Conservation (phyloP, 2,329 filamentous ascomycete genomes). For the Lachnellula willkommii region DNA sequence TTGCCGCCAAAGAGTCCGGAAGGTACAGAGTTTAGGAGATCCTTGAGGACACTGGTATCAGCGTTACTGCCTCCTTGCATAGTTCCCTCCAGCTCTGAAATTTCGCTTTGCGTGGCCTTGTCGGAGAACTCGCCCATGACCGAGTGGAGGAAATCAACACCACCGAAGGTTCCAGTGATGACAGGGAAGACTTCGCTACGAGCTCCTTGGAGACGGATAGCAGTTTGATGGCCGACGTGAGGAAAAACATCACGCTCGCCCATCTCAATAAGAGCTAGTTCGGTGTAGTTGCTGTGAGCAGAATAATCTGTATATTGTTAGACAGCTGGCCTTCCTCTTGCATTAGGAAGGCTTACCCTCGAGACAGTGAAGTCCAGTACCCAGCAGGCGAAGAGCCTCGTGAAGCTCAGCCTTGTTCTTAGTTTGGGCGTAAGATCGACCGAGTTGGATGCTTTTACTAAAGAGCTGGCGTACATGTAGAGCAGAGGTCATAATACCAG, state of each 20-base stretch:
- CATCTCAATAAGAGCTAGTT: constrained; percentile 81
- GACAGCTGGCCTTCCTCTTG: neutral
- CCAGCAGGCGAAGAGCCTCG: constrained; percentile 79
- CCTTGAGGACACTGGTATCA: constrained; percentile 70
- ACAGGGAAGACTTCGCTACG: constrained; percentile 67
- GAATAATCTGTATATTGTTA: constrained; percentile 58
- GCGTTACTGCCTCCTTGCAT: constrained; percentile 59
- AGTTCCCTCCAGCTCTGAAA: constrained; percentile 81
- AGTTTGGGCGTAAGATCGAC: constrained; percentile 62
- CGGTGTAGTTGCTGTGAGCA: constrained; percentile 89
- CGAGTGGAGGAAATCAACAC: constrained; percentile 89
- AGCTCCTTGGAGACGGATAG: constrained; percentile 63
- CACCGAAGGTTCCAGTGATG: constrained; percentile 88
- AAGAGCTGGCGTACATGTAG: constrained; percentile 71
- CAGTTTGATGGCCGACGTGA: constrained; percentile 74
- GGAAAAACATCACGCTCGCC: constrained; percentile 79
- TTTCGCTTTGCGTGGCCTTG: constrained; percentile 85
- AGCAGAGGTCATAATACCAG: constrained; percentile 76
- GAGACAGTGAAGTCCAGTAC: constrained; percentile 83
- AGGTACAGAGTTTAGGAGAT: constrained; percentile 77
- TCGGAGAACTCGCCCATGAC: constrained; percentile 77
- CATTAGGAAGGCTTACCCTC: constrained; percentile 41
- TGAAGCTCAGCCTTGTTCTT: constrained; percentile 72
- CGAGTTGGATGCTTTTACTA: constrained; percentile 69
- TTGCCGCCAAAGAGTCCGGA: constrained; percentile 71